phyloP scores from a whole-genome alignment of 148 eudicot species.

The Amaranthus palmeri region DNA sequence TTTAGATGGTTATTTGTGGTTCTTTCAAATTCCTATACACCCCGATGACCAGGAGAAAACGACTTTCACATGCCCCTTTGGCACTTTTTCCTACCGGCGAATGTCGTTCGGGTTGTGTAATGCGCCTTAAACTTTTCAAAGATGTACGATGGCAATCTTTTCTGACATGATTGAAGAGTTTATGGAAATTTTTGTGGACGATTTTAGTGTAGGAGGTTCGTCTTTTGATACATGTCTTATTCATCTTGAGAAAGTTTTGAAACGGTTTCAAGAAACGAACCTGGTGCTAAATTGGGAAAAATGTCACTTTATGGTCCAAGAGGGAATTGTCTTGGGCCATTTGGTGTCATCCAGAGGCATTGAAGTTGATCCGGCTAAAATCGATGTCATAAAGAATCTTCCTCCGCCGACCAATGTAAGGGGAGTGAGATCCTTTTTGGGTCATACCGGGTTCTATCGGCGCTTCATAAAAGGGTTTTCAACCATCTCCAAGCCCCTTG shows the following conservation, averaged over 20 bases:
- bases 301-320: background rate
- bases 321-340: background rate
- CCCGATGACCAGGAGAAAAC: background rate
- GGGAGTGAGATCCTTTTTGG: background rate
- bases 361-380: background rate
- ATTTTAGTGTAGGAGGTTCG: background rate
- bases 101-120: background rate
- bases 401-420: too few species aligned
- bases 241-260: too few species aligned
- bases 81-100: background rate
- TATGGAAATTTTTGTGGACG: background rate
- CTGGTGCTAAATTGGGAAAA: too few species aligned
- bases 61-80: background rate
- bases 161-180: background rate
- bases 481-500: background rate
- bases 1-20: background rate
- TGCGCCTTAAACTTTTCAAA: background rate
- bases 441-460: background rate
- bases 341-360: background rate
- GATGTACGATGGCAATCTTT: background rate
- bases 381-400: background rate
- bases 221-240: background rate
- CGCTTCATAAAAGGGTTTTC: background rate
- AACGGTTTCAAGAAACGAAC: too few species aligned
- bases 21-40: background rate